phyloP scores from a whole-genome alignment of 2,329 filamentous ascomycete species.

The Thelonectria blattea region DNA sequence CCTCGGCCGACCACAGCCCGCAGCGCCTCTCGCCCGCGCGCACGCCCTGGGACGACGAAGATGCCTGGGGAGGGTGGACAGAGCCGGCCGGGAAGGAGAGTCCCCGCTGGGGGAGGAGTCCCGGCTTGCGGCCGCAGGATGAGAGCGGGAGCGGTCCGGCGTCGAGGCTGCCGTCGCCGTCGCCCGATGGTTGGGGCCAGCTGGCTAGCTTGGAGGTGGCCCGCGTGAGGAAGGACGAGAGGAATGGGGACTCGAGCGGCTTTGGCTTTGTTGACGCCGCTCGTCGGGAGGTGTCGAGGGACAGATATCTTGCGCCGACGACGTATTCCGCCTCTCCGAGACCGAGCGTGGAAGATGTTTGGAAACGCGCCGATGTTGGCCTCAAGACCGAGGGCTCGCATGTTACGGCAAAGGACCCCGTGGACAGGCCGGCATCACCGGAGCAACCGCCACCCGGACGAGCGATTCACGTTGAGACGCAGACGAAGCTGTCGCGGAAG shows the following conservation, averaged over 20 bases:
- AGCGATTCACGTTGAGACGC: constrained; percentile 22
- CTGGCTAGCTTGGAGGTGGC: constrained; percentile 28
- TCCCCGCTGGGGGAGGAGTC: constrained; percentile 43
- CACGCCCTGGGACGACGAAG: constrained; percentile 43
- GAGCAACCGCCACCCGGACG: constrained; percentile 24
- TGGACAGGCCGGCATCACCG: constrained; percentile 27
- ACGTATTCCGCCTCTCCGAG: constrained; percentile 8
- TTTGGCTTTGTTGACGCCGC: constrained; percentile 35
- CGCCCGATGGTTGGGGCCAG: constrained; percentile 37
- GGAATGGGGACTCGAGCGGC: constrained; percentile 39
- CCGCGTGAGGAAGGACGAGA: constrained; percentile 27
- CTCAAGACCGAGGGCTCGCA: constrained; percentile 21
- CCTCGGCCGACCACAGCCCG: constrained; percentile 33
- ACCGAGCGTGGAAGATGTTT: constrained; percentile 29
- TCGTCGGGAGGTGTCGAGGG: constrained; percentile 15
- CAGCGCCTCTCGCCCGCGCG: constrained; percentile 33
- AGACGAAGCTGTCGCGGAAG: constrained; percentile 32
- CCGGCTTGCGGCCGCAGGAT: constrained; percentile 39
- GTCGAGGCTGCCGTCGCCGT: constrained; percentile 39
- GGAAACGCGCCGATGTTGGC: constrained; percentile 21
- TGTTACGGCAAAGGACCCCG: constrained; percentile 22
- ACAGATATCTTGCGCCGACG: constrained; percentile 3
- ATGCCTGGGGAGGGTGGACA: constrained; percentile 47
- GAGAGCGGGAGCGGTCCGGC: constrained; percentile 30
- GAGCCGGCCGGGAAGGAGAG: constrained; percentile 38